A percentile compares a stretch with the other conserved stretches of the same genome.
phyloP scores from a whole-genome alignment of 441 rosid species.

The Syzygium malaccense region DNA sequence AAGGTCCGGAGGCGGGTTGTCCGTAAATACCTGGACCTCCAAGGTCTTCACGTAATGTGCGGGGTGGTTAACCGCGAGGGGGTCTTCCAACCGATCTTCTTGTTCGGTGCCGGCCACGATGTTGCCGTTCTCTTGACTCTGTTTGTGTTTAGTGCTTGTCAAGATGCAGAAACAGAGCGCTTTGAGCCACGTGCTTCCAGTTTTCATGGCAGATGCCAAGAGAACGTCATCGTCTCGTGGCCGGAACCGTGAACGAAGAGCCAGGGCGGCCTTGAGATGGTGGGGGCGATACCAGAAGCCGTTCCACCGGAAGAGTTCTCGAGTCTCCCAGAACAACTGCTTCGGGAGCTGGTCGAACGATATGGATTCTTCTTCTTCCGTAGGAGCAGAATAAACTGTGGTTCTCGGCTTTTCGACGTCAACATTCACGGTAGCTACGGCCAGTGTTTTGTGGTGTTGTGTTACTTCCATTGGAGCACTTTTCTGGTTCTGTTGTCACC shows the following conservation, averaged over 20 bases:
- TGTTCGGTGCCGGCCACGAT: not conserved
- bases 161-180: not conserved
- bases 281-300: not conserved
- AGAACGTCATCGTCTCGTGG: not conserved
- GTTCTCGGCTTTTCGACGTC: not conserved
- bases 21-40: not conserved
- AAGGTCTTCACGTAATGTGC: not conserved
- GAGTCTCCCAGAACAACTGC: not conserved
- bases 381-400: not conserved
- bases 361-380: not conserved
- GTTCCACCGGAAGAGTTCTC: not conserved
- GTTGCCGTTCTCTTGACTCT: not conserved
- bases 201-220: not conserved
- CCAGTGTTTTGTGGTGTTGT: not conserved
- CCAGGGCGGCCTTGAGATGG: not conserved
- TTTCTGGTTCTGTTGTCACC: not conserved
- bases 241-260: not conserved
- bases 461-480: not conserved
- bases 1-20: not conserved
- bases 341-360: not conserved
- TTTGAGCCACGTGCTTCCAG: constrained; percentile 13
- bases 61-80: not conserved
- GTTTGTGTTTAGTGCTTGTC: not conserved
- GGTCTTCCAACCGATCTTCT: not conserved
- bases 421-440: not conserved